Percentiles rank a stretch among this genome's conserved stretches.
These are phyloP conservation scores for Scopulariopsis brevicaulis DNA, from an alignment of 2,329 filamentous ascomycete genomes.

Conservation along the genomic window DNA sequence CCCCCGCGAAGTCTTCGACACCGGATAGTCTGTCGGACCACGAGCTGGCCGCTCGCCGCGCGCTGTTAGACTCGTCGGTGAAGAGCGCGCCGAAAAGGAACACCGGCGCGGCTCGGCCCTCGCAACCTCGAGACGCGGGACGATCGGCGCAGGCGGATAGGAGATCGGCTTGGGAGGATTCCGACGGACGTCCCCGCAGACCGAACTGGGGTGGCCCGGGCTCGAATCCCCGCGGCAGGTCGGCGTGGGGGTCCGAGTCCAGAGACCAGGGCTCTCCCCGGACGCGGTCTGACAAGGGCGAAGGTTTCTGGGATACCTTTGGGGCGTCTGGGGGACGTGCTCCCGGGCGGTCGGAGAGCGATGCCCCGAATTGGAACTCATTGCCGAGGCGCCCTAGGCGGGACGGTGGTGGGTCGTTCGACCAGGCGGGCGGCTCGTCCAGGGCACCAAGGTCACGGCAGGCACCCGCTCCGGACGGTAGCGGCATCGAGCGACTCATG, in stretches of 20 bases:
- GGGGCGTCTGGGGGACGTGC: neutral
- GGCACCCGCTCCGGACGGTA: neutral
- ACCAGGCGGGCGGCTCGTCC: neutral
- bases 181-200: neutral
- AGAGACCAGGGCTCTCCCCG: too few species aligned
- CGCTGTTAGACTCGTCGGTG: neutral
- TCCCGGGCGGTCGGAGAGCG: neutral
- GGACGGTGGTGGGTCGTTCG: neutral
- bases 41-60: neutral
- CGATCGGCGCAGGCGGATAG: neutral
- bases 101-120: neutral
- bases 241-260: too few species aligned
- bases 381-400: neutral
- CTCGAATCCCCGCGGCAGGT: neutral
- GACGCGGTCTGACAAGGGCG: neutral
- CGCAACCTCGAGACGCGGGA: neutral
- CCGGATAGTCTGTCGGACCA: neutral
- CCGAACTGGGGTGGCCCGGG: neutral
- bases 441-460: neutral
- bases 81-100: neutral
- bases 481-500: neutral
- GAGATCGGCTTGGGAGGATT: neutral
- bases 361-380: neutral
- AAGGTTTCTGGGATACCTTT: neutral
- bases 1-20: neutral